Evolutionary conservation across 129 eudicot species (phyloP).

Genomic region (Artemisia argyi): DNA sequence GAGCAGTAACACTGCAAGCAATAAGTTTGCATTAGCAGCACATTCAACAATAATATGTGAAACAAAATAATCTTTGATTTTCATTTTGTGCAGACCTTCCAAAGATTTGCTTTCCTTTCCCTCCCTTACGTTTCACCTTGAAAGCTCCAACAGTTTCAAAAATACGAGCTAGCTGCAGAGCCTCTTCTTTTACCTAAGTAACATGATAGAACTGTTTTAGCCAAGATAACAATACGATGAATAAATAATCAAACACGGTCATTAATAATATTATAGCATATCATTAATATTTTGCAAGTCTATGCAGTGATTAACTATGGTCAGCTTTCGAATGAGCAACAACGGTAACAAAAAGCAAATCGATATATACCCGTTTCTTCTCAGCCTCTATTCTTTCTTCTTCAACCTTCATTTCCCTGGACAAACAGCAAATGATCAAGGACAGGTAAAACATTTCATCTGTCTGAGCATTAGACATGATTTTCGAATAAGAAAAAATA

Average conservation of each 20-base stretch:
- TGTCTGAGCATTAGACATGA: background rate
- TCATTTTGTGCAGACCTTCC: conserved; percentile 58
- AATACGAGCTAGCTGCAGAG: conserved; percentile 78
- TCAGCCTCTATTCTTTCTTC: conserved; percentile 97
- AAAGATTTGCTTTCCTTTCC: conserved; percentile 92
- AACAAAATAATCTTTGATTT: background rate
- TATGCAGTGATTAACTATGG: background rate
- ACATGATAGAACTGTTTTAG: background rate
- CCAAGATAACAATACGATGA: background rate
- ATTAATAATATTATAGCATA: background rate
- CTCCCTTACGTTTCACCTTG: conserved; percentile 90
- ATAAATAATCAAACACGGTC: background rate
- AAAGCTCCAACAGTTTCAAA: conserved; percentile 96
- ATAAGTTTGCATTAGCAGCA: conserved; percentile 19
- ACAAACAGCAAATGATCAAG: conserved; percentile 19
- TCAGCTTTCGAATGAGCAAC: background rate
- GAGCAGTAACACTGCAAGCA: conserved; percentile 78
- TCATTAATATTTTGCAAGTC: background rate
- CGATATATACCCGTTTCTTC: conserved; percentile 63
- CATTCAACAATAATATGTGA: conserved; percentile 4
- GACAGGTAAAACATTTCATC: conserved; percentile 8
- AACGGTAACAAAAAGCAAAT: conserved; percentile 5
- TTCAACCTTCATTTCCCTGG: conserved; percentile 97
- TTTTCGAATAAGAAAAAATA: background rate
- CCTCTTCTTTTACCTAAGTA: conserved; percentile 86